These are phyloP conservation scores for Coemansia sp. DNA, from an alignment of 192 early-diverging fungal genomes.

Conservation along the genomic window DNA sequence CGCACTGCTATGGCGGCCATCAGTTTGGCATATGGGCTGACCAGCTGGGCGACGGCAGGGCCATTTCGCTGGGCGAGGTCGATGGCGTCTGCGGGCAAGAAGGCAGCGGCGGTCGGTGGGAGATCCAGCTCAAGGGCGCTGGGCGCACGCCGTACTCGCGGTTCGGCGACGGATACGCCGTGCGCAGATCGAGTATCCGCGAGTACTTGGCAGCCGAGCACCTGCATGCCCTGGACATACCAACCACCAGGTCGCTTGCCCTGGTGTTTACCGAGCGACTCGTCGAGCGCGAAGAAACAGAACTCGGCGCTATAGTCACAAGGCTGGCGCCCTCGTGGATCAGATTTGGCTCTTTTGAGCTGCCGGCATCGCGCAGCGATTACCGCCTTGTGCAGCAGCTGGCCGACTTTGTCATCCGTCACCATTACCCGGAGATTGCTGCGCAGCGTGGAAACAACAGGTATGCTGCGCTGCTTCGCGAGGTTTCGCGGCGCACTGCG, in stretches of 20 bases:
- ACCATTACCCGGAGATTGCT: slow-evolving; percentile 53
- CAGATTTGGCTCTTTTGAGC: slow-evolving; percentile 85
- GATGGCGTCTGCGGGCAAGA: slow-evolving; percentile 11
- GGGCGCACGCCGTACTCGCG: slow-evolving; percentile 85
- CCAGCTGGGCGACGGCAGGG: slow-evolving; percentile 85
- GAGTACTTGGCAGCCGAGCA: slow-evolving; percentile 68
- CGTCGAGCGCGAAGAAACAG: slow-evolving; percentile 67
- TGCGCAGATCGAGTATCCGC: slow-evolving; percentile 80
- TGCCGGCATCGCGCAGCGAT: slow-evolving; percentile 69
- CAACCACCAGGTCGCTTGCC: slow-evolving; percentile 74
- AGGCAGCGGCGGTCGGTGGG: slow-evolving; percentile 45
- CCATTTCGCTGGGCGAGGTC: slow-evolving; percentile 72
- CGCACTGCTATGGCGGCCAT: slow-evolving; percentile 69
- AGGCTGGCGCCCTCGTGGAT: slow-evolving; percentile 78
- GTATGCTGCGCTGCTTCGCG: slow-evolving; percentile 59
- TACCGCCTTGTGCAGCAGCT: slow-evolving; percentile 53
- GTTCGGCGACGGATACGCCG: slow-evolving; percentile 83
- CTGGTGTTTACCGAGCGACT: slow-evolving; percentile 61
- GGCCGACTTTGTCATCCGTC: slow-evolving; percentile 68
- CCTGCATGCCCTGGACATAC: slow-evolving; percentile 65
- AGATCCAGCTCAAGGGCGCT: slow-evolving; percentile 84
- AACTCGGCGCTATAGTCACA: slow-evolving; percentile 73
- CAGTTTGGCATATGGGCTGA: slow-evolving; percentile 68
- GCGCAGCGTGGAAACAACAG: slow-evolving; percentile 42
- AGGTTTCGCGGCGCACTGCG: slow-evolving; percentile 63